phyloP scores from a whole-genome alignment of 2,329 filamentous ascomycete species.

The Passalora sequoiae region DNA sequence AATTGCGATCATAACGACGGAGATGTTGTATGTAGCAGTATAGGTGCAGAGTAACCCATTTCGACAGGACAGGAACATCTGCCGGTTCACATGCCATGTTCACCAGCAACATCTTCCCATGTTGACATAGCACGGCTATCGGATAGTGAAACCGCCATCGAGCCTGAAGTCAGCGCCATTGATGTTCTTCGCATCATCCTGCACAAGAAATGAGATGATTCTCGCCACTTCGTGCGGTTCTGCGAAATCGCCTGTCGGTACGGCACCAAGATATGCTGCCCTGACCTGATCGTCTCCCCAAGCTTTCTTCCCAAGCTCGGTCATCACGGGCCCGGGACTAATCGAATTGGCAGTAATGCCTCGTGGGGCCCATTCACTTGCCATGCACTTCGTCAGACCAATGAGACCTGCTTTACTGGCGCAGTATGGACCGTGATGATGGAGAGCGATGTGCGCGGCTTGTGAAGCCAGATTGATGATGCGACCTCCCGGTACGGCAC shows the following conservation, averaged over 20 bases:
- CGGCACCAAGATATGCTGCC: slow-evolving; percentile 23
- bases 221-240: slow-evolving; percentile 57
- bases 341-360: slow-evolving; percentile 47
- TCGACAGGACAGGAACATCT: too few relatives aligned
- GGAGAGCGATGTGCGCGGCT: slow-evolving; percentile 44
- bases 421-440: slow-evolving; percentile 45
- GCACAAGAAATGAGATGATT: slow-evolving; percentile 52
- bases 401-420: slow-evolving; percentile 45
- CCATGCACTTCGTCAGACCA: slow-evolving; percentile 44
- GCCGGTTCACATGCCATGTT: too few relatives aligned
- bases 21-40: too few relatives aligned
- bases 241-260: slow-evolving; percentile 30
- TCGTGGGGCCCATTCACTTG: slow-evolving; percentile 43
- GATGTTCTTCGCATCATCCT: slow-evolving; percentile 34
- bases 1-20: too few relatives aligned
- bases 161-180: slow-evolving; percentile 38
- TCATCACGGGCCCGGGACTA: slow-evolving; percentile 45
- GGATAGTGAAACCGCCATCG: slow-evolving; percentile 31
- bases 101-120: too few relatives aligned
- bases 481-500: slow-evolving; percentile 30
- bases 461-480: slow-evolving; percentile 47
- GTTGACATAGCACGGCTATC: too few relatives aligned
- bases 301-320: slow-evolving; percentile 40
- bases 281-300: slow-evolving; percentile 27
- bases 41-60: too few relatives aligned